These are phyloP conservation scores for Apiotrichum akiyoshidainum DNA, from an alignment of 1,284 basidiomycete species.

Conservation along the genomic window DNA sequence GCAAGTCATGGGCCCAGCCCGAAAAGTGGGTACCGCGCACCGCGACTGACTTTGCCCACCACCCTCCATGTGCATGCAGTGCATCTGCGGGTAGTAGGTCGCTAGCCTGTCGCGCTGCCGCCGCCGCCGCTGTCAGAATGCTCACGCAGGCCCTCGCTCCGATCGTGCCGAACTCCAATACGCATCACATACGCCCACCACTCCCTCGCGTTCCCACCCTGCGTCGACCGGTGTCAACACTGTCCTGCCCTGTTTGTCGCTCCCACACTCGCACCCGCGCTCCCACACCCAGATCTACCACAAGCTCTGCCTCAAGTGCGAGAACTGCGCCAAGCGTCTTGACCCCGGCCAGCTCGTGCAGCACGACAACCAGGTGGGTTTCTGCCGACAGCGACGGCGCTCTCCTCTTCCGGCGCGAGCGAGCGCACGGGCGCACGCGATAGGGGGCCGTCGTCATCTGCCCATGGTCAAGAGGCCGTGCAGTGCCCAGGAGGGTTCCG, in stretches of 20 bases:
- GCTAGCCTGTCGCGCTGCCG: too few relatives aligned
- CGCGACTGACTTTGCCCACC: neutral
- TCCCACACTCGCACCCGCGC: neutral
- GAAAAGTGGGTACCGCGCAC: constrained; percentile 36
- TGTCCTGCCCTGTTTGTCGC: neutral
- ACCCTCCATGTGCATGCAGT: neutral
- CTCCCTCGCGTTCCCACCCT: too few relatives aligned
- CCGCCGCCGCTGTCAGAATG: too few relatives aligned
- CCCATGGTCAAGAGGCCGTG: too few relatives aligned
- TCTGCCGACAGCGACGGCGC: neutral
- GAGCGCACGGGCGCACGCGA: too few relatives aligned
- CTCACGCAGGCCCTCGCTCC: too few relatives aligned
- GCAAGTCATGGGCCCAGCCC: constrained; percentile 49
- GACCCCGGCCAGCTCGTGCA: constrained; percentile 49
- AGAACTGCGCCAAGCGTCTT: constrained; percentile 47
- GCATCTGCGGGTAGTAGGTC: too few relatives aligned
- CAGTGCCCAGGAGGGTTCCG: too few relatives aligned
- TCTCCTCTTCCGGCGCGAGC: neutral
- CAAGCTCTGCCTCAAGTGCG: constrained; percentile 52
- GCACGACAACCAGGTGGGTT: constrained; percentile 45
- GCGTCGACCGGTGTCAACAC: too few relatives aligned
- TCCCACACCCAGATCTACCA: constrained; percentile 47
- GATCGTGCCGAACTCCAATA: too few relatives aligned
- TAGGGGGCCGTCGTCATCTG: too few relatives aligned
- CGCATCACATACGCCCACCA: too few relatives aligned